Evolutionary conservation across 768 basidiomycete species (phyloP), one percentile per base, ranked within the genome.

Genomic region (Hypholoma sublateritium): DNA sequence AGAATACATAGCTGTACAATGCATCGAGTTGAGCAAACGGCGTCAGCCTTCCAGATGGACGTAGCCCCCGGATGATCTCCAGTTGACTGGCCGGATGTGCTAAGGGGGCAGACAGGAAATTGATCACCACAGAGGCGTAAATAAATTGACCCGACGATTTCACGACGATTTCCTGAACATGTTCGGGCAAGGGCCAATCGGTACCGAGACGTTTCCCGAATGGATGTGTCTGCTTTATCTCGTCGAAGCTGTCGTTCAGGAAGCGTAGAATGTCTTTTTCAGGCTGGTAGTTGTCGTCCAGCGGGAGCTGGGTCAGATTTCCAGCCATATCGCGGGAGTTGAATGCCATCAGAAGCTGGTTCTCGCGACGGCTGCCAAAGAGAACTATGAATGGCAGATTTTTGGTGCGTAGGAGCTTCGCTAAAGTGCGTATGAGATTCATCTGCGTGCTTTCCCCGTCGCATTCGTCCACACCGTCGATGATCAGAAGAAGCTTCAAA

Each of bases 381-480:
- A 59, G 56, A n/a, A 62, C 54, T 12, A 52, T 41, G 5, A 59
- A 4, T 5, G 58, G 58, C 1, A 58, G 13, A 8, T 42, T 14
- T 12, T 13, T n/a, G n/a, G 24, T 19, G 2, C 9, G 16, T 0
- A 50, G 36, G 0, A 45, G 25, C 8, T 25, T 50, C 1, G n/a
- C 24, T 19, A 62, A 22, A 0, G 41, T 17, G 5, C 50, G n/a
- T 1, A 62, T 42, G 2, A 59, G 36, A 3, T 28, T 16, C 3
- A n/a, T 24, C 32, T 62, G 60, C 1, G 5, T 51, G 1, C 28
- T 12, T 2, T 28, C 45, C 5, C 36, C 41, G 16, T 2, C 5
- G 34, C 60, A 73, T 59, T 72, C 69, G 47, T 72, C 70, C 8
- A 73, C 57, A 4, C 60, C 60, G 16, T 61, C 60, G 7, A 61